Conservation (phyloP, 2,329 filamentous ascomycete species). For the Grosmannia penicillata region DNA sequence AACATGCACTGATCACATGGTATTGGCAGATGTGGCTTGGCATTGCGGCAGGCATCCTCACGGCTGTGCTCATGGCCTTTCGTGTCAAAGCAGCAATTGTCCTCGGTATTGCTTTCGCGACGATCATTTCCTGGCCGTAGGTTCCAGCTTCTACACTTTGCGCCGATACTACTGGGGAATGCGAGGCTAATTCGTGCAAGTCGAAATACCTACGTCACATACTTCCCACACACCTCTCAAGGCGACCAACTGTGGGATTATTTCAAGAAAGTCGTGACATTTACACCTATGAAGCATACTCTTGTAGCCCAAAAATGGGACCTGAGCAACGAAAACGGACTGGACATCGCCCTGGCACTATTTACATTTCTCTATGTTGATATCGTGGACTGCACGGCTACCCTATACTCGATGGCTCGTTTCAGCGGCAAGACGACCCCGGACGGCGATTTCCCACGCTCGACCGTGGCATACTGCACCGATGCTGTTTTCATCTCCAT, state of each 20-base stretch:
- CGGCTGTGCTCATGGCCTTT: constrained; percentile 67
- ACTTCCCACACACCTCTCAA: constrained; percentile 52
- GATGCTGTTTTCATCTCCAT: constrained; percentile 60
- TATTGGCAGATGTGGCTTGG: constrained; percentile 60
- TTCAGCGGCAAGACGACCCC: constrained; percentile 44
- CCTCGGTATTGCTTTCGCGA: constrained; percentile 56
- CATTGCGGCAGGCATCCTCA: constrained; percentile 65
- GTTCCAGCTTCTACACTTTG: constrained; percentile 17
- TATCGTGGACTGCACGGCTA: constrained; percentile 65
- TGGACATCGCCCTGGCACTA: constrained; percentile 54
- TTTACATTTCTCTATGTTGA: constrained; percentile 71
- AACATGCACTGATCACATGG: constrained; percentile 2
- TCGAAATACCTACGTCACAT: constrained; percentile 47
- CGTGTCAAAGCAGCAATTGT: constrained; percentile 63
- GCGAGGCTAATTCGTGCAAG: not conserved
- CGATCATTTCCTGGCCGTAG: constrained; percentile 60
- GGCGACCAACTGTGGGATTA: constrained; percentile 54
- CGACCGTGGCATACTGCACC: constrained; percentile 62
- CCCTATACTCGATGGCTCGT: constrained; percentile 67
- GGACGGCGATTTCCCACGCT: constrained; percentile 73
- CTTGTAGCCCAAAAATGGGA: constrained; percentile 54
- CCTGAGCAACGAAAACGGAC: constrained; percentile 34
- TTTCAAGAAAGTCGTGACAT: constrained; percentile 58
- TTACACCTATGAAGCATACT: constrained; percentile 52
- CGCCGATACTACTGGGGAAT: too few species aligned